phyloP scores from a whole-genome alignment of 306 rosid genomes.

The Rosa multiflora region DNA sequence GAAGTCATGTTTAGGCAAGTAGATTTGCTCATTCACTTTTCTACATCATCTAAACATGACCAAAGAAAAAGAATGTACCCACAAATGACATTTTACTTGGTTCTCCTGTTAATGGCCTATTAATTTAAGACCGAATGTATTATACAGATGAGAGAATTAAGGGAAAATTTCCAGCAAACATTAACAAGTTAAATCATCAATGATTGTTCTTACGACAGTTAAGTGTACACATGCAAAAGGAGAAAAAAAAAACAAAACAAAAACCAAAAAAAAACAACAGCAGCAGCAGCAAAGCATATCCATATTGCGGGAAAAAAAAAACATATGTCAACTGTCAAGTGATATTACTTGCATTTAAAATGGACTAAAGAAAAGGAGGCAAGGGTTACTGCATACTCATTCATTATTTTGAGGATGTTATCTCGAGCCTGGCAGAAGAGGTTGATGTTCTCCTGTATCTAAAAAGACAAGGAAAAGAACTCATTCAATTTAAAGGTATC shows the following conservation, averaged over 20 bases:
- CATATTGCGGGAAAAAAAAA: background rate
- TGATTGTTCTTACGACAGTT: background rate
- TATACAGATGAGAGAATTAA: background rate
- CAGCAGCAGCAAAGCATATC: background rate
- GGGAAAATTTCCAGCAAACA: background rate
- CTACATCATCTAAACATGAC: background rate
- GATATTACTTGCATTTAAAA: background rate
- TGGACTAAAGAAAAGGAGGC: slow-evolving; percentile 6
- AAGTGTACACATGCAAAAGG: background rate
- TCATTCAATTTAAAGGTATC: background rate
- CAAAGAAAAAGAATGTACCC: background rate
- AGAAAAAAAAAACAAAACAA: background rate
- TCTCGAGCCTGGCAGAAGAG: slow-evolving; percentile 88
- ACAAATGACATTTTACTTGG: background rate
- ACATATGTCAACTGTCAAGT: background rate
- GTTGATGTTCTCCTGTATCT: slow-evolving; percentile 78
- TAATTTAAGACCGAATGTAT: background rate
- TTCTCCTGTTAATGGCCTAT: background rate
- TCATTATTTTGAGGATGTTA: slow-evolving; percentile 77
- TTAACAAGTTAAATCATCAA: background rate
- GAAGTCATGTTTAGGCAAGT: background rate
- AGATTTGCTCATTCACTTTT: background rate
- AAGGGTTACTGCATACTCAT: slow-evolving; percentile 56
- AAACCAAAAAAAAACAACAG: background rate
- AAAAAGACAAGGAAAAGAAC: slow-evolving; percentile 30